Percentiles rank a stretch among this genome's conserved stretches.
phyloP scores from a whole-genome alignment of 108 stramenopile genomes.

The Nitzschia sp. region DNA sequence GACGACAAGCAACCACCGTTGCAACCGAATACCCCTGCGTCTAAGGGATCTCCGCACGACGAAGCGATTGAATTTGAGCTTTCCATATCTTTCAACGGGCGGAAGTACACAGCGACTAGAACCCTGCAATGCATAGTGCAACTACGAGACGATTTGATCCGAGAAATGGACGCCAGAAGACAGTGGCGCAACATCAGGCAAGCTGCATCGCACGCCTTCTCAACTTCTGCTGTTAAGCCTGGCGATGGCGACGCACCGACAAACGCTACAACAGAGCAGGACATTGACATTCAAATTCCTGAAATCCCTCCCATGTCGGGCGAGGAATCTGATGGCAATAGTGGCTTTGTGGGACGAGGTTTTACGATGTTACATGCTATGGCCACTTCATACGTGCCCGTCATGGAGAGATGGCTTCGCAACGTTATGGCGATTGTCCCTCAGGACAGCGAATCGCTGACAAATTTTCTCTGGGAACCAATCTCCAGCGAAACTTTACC shows the following conservation, averaged over 20 bases:
- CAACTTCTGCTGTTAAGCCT: neutral
- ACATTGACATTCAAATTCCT: constrained; percentile 46
- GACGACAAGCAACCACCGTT: constrained; percentile 4
- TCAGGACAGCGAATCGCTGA: constrained; percentile 57
- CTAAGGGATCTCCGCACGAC: constrained; percentile 22
- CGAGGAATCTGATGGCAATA: constrained; percentile 11
- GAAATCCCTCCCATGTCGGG: constrained; percentile 56
- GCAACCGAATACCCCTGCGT: neutral
- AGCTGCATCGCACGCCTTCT: neutral
- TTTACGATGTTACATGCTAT: constrained; percentile 72
- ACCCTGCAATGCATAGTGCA: constrained; percentile 69
- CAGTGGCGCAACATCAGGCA: constrained; percentile 13
- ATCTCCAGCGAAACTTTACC: neutral
- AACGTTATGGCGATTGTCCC: constrained; percentile 66
- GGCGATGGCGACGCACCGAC: neutral
- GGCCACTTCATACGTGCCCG: constrained; percentile 65
- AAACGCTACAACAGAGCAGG: constrained; percentile 3
- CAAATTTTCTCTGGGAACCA: constrained; percentile 78
- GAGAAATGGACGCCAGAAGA: constrained; percentile 45
- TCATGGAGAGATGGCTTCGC: constrained; percentile 70
- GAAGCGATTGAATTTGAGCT: constrained; percentile 80
- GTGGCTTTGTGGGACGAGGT: constrained; percentile 58
- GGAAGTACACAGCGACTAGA: constrained; percentile 74
- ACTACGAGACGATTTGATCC: constrained; percentile 67
- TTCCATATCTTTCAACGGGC: constrained; percentile 65